Evolutionary conservation across 768 basidiomycete genomes (phyloP).

Genomic region (Auricularia heimuer): DNA sequence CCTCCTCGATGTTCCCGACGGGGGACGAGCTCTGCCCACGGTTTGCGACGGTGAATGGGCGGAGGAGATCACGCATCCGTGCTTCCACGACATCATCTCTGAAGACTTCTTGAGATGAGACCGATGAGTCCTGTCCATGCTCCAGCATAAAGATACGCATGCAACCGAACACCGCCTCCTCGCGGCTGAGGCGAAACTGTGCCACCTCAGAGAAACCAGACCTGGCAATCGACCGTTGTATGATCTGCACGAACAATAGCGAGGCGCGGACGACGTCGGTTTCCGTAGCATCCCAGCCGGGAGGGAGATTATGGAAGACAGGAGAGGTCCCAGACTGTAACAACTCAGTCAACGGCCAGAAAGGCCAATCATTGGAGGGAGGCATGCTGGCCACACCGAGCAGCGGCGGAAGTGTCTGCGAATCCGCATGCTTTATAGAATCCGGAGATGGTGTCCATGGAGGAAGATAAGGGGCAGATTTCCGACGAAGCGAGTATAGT

Average conservation of each 20-base stretch:
- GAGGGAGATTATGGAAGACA: slow-evolving; percentile 59
- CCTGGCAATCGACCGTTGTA: slow-evolving; percentile 34
- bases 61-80: slow-evolving; percentile 51
- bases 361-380: slow-evolving; percentile 48
- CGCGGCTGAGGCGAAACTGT: slow-evolving; percentile 30
- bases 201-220: slow-evolving; percentile 34
- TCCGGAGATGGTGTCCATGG: slow-evolving; percentile 37
- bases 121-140: slow-evolving; percentile 52
- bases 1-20: slow-evolving; percentile 37
- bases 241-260: slow-evolving; percentile 47
- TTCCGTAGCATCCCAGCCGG: slow-evolving; percentile 71
- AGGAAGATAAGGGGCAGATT: neutral
- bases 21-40: slow-evolving; percentile 9
- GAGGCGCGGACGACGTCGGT: slow-evolving; percentile 63
- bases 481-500: slow-evolving; percentile 33
- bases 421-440: slow-evolving; percentile 36
- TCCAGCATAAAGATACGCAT: slow-evolving; percentile 98
- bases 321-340: slow-evolving; percentile 65
- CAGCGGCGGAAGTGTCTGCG: too few relatives aligned
- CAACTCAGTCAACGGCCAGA: slow-evolving; percentile 64
- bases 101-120: slow-evolving; percentile 54
- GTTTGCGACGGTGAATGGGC: slow-evolving; percentile 33
- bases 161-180: slow-evolving; percentile 60
- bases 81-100: slow-evolving; percentile 55
- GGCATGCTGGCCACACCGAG: neutral